Base-by-base conservation (phyloP, 2,329 filamentous ascomycete species). In the Hysterium pulicare region DNA sequence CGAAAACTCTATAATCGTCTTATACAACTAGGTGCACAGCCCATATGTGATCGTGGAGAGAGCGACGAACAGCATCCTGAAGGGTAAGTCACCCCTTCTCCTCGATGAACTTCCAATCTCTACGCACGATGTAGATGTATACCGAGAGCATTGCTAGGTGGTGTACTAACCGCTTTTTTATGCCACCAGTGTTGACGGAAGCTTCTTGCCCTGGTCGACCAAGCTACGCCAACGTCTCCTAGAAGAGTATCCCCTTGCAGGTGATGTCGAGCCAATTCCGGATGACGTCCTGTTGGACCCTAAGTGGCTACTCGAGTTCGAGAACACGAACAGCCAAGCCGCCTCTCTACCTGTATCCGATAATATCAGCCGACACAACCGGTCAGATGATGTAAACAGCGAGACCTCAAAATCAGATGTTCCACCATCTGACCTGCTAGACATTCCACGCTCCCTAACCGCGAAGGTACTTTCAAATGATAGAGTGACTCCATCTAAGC, bases 21-120 rank as follows among this genome's bases (percentile, higher is more conserved):
- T 24, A 66, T 84, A 28, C 90, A 95, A 62, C 78, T 98, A 1
- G 91, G 91, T 1, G 93, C 88, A 2, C 75, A 75, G 32, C 79
- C 88, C 36, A 80, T 93, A 48, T 86, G 86, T 56, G 81, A 84
- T 31, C 75, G 83, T 28, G 93, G 88, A 10, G 93, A 98, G 67
- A 90, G 85, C 17, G 93, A 98, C 61, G 90, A 96, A 55, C 88
- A 94, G 62, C 90, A 96, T 71, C 82, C 88, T 20, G 90, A 97
- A 68, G 90, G 91, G 83, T 71, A n/a, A 30, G n/a, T 32, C 39
- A 19, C 26, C 16, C 5, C 36, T 16, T 20, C 26, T 13, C 20
- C 34, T 15, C n/a, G n/a, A n/a, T n/a, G n/a, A n/a, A n/a, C n/a
- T n/a, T n/a, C n/a, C n/a, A n/a, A n/a, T n/a, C n/a, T n/a, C n/a